Evolutionary conservation across 805 yeast species (phyloP).

Genomic region (Yamadazyma kitorensis): DNA sequence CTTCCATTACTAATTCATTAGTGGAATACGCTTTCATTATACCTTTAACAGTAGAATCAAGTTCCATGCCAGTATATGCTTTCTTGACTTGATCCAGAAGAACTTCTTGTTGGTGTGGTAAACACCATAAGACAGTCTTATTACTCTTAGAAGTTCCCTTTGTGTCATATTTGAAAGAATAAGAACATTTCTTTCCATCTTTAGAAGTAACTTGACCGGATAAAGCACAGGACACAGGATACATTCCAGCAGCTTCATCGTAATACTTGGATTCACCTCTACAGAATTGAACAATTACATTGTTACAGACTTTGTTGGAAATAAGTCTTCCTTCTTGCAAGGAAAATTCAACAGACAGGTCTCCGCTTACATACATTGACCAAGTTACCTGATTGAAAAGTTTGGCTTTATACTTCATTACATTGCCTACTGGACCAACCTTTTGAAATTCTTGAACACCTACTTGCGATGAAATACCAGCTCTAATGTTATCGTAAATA

Average conservation of each 20-base stretch:
- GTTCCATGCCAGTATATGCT: conserved; percentile 27
- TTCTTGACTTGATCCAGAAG: conserved; percentile 26
- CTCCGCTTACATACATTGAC: conserved; percentile 57
- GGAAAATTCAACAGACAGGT: conserved; percentile 14
- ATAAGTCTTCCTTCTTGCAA: conserved; percentile 41
- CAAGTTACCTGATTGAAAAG: conserved; percentile 61
- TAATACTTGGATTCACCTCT: conserved; percentile 40
- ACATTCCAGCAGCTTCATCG: conserved; percentile 34
- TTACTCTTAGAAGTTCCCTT: conserved; percentile 26
- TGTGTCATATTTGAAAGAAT: conserved; percentile 27
- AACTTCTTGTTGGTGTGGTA: conserved; percentile 50
- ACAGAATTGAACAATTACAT: conserved; percentile 57
- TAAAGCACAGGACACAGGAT: conserved; percentile 21
- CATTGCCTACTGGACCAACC: conserved; percentile 32
- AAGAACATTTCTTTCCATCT: conserved; percentile 22
- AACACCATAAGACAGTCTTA: conserved; percentile 43
- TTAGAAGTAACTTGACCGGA: conserved; percentile 12
- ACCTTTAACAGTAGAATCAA: conserved; percentile 54
- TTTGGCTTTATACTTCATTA: conserved; percentile 49
- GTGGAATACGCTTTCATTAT: conserved; percentile 44
- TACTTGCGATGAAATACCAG: conserved; percentile 56
- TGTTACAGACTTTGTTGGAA: conserved; percentile 38
- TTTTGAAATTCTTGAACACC: conserved; percentile 56
- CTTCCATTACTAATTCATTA: conserved; percentile 38
- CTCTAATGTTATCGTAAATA: conserved; percentile 50